Conservation (phyloP, 305 asterid species). For the Solanum hybrid region DNA sequence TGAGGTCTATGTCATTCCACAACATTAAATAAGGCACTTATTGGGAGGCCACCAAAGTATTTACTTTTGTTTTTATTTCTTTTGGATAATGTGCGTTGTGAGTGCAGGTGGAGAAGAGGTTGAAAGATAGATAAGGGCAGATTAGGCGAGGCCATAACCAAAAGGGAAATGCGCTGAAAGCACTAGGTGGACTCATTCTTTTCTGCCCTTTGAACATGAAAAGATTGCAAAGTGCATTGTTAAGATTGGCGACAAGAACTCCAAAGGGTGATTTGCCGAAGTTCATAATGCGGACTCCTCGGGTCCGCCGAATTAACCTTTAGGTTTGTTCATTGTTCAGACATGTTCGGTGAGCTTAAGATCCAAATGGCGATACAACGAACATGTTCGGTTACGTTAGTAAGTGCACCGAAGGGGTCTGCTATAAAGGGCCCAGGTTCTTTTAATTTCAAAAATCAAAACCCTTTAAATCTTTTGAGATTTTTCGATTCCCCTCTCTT, state of each 20-base stretch:
- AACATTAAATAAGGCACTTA: neutral
- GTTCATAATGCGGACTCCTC: neutral
- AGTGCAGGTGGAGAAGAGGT: neutral
- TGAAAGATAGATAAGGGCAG: neutral
- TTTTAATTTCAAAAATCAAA: neutral
- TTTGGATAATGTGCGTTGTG: neutral
- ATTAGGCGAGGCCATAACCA: neutral
- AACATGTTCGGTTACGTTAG: neutral
- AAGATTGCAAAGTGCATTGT: neutral
- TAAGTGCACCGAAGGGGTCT: neutral
- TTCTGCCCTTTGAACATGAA: neutral
- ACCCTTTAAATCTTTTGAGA: neutral
- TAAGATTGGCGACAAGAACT: neutral
- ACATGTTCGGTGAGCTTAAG: neutral
- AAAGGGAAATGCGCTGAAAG: neutral
- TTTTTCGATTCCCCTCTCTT: neutral
- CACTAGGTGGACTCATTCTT: neutral
- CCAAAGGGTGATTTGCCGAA: neutral
- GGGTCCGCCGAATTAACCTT: neutral
- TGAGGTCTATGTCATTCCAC: neutral
- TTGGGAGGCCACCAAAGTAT: neutral
- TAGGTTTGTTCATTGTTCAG: neutral
- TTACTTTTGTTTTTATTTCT: neutral
- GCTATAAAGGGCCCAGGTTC: no score
- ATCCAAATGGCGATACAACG: neutral